phyloP scores from a whole-genome alignment of 2,329 filamentous ascomycete genomes.

The Botrytis galanthina region DNA sequence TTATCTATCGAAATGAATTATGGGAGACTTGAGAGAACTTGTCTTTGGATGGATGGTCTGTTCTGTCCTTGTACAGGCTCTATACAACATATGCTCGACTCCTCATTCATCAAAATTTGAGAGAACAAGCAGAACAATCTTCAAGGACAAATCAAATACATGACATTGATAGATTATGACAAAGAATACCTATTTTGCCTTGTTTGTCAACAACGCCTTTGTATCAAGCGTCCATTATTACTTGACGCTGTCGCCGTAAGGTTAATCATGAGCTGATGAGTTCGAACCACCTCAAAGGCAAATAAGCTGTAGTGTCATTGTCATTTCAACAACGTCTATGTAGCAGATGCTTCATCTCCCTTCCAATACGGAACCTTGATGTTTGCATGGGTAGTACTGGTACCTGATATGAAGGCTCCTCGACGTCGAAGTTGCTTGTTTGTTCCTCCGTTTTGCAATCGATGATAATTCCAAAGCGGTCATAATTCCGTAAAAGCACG shows the following conservation, averaged over 20 bases:
- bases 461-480: background rate
- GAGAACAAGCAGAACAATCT: too few species aligned
- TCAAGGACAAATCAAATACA: background rate
- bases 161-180: background rate
- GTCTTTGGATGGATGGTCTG: background rate
- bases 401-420: background rate
- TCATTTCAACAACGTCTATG: background rate
- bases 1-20: background rate
- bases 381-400: accelerated
- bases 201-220: background rate
- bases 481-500: background rate
- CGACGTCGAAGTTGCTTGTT: background rate
- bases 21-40: background rate
- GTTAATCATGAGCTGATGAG: background rate
- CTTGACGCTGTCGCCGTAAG: background rate
- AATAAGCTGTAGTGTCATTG: background rate
- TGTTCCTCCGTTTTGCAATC: background rate
- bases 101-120: background rate
- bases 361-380: background rate
- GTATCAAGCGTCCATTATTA: background rate
- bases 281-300: background rate
- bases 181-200: background rate
- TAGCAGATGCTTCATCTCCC: background rate
- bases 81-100: background rate
- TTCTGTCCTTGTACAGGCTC: background rate